A percentile compares a stretch with the other conserved stretches of the same genome.
phyloP scores from a whole-genome alignment of 164 flowering plant species.

The Pachysandra terminalis region DNA sequence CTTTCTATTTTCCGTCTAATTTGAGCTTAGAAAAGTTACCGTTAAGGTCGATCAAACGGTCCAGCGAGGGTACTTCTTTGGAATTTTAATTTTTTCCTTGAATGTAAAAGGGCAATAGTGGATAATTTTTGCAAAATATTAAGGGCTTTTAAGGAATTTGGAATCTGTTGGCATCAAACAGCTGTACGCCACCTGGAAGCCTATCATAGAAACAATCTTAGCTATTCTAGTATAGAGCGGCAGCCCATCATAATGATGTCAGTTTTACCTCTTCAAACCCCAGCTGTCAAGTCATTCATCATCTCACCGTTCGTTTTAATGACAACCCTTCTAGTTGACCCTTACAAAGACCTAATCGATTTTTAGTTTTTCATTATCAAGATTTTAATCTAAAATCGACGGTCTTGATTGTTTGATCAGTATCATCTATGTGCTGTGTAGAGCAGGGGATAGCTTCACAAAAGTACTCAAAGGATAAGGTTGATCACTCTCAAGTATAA shows the following conservation, averaged over 20 bases:
- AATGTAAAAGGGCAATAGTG: neutral
- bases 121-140: neutral
- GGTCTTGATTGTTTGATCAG: neutral
- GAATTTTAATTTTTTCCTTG: neutral
- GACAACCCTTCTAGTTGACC: neutral
- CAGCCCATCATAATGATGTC: slow-evolving; percentile 15
- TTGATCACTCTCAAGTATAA: no score
- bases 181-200: slow-evolving; percentile 37
- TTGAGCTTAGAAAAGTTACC: slow-evolving; percentile 19
- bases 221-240: slow-evolving; percentile 7
- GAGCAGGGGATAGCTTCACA: neutral
- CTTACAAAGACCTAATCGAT: neutral
- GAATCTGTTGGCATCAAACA: slow-evolving; percentile 13
- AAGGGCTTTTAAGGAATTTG: slow-evolving; percentile 7
- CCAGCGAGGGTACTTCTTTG: neutral
- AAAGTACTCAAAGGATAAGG: neutral
- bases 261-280: neutral
- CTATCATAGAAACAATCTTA: neutral
- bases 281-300: no score
- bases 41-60: slow-evolving; percentile 18
- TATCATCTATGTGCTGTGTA: neutral
- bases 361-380: no score
- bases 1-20: neutral
- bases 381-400: no score
- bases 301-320: neutral